Percentiles rank a stretch among this genome's conserved stretches.
These are phyloP conservation scores for Metschnikowia peoriensis DNA, from an alignment of 805 yeast genomes.

Conservation along the genomic window DNA sequence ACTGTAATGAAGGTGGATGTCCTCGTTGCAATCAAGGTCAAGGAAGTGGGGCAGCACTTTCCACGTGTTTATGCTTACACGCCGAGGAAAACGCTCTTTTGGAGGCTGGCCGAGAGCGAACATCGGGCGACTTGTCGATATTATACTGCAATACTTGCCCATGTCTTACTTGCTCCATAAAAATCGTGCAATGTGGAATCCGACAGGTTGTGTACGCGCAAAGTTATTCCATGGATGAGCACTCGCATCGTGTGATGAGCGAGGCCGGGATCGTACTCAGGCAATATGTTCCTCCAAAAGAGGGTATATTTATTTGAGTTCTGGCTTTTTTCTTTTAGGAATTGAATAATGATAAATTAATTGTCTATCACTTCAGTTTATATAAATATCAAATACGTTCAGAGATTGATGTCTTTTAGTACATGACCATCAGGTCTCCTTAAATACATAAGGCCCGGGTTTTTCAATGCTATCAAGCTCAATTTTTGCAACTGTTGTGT, in stretches of 20 bases:
- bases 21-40: constrained; percentile 76
- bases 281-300: constrained; percentile 41
- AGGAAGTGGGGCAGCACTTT: constrained; percentile 59
- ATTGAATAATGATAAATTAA: background rate
- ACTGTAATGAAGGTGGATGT: constrained; percentile 97
- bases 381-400: background rate
- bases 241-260: constrained; percentile 66
- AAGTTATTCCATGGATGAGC: constrained; percentile 86
- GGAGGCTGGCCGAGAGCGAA: constrained; percentile 90
- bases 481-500: constrained; percentile 49
- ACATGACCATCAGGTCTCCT: constrained; percentile 17
- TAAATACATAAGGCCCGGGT: constrained; percentile 45
- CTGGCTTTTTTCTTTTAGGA: too few relatives aligned
- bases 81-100: constrained; percentile 96
- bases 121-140: constrained; percentile 54
- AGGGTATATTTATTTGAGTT: constrained; percentile 34
- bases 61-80: constrained; percentile 90
- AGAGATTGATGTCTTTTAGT: background rate
- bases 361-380: background rate
- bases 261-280: constrained; percentile 74
- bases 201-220: constrained; percentile 90
- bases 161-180: constrained; percentile 91
- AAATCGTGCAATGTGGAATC: constrained; percentile 91
- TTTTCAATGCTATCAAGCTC: constrained; percentile 52
- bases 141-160: constrained; percentile 97